These are phyloP conservation scores for Annulohypoxylon stygium DNA, from an alignment of 495 filamentous ascomycete species.

Conservation along the genomic window DNA sequence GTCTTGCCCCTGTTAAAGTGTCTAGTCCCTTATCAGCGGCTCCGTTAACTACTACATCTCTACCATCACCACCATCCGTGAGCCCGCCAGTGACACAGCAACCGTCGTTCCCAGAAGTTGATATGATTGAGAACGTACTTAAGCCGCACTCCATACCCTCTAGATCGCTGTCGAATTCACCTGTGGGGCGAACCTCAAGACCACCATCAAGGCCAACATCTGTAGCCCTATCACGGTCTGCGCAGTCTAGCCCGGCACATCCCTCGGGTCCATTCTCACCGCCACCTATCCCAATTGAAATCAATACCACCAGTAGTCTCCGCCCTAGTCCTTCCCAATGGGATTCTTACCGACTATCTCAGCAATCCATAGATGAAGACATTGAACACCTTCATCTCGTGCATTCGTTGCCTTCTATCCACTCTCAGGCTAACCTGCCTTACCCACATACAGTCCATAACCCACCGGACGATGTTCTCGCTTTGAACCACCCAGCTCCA, in stretches of 20 bases:
- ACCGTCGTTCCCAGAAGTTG: constrained; percentile 15
- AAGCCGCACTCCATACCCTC: constrained; percentile 31
- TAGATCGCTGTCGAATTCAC: constrained; percentile 15
- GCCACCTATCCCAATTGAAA: constrained; percentile 49
- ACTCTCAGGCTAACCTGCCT: constrained; percentile 44
- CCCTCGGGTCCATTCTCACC: constrained; percentile 46
- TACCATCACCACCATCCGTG: constrained; percentile 17
- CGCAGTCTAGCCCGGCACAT: constrained; percentile 43
- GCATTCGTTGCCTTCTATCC: constrained; percentile 42
- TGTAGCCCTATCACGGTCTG: constrained; percentile 28
- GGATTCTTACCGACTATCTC: constrained; percentile 40
- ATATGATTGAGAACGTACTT: constrained; percentile 13
- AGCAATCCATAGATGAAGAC: constrained; percentile 34
- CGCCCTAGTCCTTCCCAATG: constrained; percentile 42
- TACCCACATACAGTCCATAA: constrained; percentile 42
- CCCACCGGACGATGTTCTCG: constrained; percentile 27
- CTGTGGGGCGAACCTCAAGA: constrained; percentile 26
- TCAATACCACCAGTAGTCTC: constrained; percentile 42
- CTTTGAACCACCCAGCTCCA: constrained; percentile 42
- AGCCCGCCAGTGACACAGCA: constrained; percentile 25
- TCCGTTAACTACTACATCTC: constrained; percentile 32
- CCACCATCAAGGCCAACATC: constrained; percentile 42
- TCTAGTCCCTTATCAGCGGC: constrained; percentile 42
- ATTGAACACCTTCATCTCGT: constrained; percentile 33
- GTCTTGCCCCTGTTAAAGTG: constrained; percentile 43